These are phyloP conservation scores for Ogataea populi-albae DNA, from an alignment of 805 yeast genomes.

Conservation along the genomic window DNA sequence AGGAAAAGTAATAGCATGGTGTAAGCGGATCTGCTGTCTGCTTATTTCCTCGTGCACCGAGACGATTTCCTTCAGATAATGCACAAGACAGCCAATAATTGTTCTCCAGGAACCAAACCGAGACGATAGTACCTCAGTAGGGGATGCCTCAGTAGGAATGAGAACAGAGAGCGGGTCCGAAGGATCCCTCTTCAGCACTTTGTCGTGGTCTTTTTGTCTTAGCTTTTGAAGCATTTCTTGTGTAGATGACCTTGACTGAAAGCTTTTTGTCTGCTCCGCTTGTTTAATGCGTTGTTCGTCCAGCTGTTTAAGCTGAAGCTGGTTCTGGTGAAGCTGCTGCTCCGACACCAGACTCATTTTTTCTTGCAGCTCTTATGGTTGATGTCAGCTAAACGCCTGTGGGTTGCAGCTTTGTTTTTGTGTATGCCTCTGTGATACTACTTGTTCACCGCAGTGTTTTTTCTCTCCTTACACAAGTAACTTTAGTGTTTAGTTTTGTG, in stretches of 20 bases:
- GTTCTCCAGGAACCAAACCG: constrained; percentile 86
- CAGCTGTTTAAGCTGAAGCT: constrained; percentile 44
- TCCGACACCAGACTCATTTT: constrained; percentile 37
- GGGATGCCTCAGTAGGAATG: constrained; percentile 63
- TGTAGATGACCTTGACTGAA: constrained; percentile 32
- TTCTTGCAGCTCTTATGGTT: too few relatives aligned
- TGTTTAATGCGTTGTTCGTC: constrained; percentile 42
- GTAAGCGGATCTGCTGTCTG: constrained; percentile 75
- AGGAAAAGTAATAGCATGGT: constrained; percentile 68
- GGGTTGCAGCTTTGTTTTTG: too few relatives aligned
- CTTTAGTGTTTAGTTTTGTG: too few relatives aligned
- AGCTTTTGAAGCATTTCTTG: constrained; percentile 27
- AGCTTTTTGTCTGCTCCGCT: constrained; percentile 42
- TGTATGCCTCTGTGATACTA: too few relatives aligned
- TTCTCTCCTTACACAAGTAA: too few relatives aligned
- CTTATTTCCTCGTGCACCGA: constrained; percentile 85
- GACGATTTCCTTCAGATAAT: constrained; percentile 75
- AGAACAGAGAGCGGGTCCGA: constrained; percentile 46
- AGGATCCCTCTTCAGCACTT: constrained; percentile 35
- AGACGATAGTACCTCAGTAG: constrained; percentile 82
- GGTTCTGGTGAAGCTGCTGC: constrained; percentile 45
- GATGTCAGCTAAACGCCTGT: too few relatives aligned
- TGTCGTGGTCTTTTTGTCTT: constrained; percentile 20
- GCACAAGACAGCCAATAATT: constrained; percentile 68
- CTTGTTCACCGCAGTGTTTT: too few relatives aligned